phyloP scores from a whole-genome alignment of 805 yeast genomes.

The Metschnikowia baotianmanensis region DNA sequence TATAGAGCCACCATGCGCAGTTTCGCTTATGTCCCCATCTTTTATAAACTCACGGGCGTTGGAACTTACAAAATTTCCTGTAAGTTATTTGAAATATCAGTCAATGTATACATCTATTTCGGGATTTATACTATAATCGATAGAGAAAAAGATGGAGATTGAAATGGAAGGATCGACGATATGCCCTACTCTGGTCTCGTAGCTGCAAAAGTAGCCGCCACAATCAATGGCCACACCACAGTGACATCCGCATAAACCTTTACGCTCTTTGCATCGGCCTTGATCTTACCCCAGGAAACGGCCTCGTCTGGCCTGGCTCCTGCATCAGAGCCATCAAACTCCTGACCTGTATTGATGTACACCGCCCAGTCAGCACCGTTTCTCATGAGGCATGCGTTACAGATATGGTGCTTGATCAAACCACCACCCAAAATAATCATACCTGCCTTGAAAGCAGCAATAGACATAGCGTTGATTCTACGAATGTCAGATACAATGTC shows the following conservation, averaged over 20 bases:
- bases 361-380: conserved; percentile 99
- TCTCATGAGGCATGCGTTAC: conserved; percentile 98
- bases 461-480: conserved; percentile 84
- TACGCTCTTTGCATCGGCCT: conserved; percentile 86
- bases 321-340: conserved; percentile 98
- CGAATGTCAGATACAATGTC: conserved; percentile 96
- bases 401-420: conserved; percentile 91
- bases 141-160: no score
- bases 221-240: conserved; percentile 90
- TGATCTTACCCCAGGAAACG: conserved; percentile 97
- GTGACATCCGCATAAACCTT: conserved; percentile 96
- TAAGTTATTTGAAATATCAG: no score
- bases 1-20: neutral
- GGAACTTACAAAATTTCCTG: no score
- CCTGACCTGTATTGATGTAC: conserved; percentile 96
- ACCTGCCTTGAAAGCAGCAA: conserved; percentile 93
- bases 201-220: conserved; percentile 95
- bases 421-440: conserved; percentile 98
- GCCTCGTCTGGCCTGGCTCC: conserved; percentile 99
- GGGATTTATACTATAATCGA: no score
- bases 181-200: conserved; percentile 20
- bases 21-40: neutral
- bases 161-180: no score
- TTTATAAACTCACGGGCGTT: neutral
- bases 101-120: no score